These are phyloP conservation scores for Arabidopsis lyrata DNA, from an alignment of 441 rosid genomes.

Conservation along the genomic window DNA sequence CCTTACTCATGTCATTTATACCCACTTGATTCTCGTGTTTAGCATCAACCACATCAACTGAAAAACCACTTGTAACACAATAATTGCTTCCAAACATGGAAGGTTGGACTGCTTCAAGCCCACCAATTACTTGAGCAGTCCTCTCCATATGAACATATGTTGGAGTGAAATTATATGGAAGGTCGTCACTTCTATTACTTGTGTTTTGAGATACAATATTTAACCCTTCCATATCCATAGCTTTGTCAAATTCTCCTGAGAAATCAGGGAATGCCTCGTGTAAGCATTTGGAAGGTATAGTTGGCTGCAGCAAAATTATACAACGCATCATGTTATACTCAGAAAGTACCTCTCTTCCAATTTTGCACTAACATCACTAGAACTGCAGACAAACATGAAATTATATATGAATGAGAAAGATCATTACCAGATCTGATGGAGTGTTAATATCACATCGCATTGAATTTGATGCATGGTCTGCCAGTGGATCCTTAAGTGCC, in stretches of 20 bases:
- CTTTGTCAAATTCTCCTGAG: slow-evolving; percentile 52
- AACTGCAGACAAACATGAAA: slow-evolving; percentile 10
- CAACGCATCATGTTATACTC: slow-evolving; percentile 30
- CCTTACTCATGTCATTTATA: slow-evolving; percentile 39
- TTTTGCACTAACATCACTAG: slow-evolving; percentile 13
- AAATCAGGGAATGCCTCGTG: slow-evolving; percentile 50
- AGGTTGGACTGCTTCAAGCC: slow-evolving; percentile 46
- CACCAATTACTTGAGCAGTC: slow-evolving; percentile 51
- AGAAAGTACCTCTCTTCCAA: slow-evolving; percentile 21
- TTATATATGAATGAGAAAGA: slow-evolving; percentile 19
- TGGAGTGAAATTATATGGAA: slow-evolving; percentile 42
- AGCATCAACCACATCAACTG: slow-evolving; percentile 48
- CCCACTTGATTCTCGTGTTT: slow-evolving; percentile 58
- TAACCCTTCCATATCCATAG: slow-evolving; percentile 47
- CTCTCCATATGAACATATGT: slow-evolving; percentile 46
- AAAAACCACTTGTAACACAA: slow-evolving; percentile 47
- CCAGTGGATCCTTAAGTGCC: slow-evolving; percentile 62
- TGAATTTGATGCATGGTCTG: slow-evolving; percentile 50
- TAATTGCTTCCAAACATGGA: slow-evolving; percentile 53
- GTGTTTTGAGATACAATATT: slow-evolving; percentile 47
- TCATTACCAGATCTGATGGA: slow-evolving; percentile 58
- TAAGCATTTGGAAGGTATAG: slow-evolving; percentile 51
- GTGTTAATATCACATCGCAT: slow-evolving; percentile 49
- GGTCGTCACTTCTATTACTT: slow-evolving; percentile 43
- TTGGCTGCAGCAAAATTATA: slow-evolving; percentile 57